Conservation (phyloP, 306 rosid species). For the Cyclanthera cordifolia region DNA sequence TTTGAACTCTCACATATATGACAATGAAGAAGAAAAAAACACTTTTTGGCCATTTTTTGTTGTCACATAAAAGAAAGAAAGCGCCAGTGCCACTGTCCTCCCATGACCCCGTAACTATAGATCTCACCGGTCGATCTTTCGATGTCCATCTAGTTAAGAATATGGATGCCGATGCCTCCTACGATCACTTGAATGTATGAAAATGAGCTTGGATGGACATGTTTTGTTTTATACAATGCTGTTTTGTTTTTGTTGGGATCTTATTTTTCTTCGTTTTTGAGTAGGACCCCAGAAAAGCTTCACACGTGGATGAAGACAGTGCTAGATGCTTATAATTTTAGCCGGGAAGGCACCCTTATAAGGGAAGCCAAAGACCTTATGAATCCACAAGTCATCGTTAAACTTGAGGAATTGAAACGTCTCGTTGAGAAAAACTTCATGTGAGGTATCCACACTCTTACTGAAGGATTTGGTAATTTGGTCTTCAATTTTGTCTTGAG, state of each 20-base stretch:
- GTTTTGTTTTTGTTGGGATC: too few species aligned
- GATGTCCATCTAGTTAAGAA: too few species aligned
- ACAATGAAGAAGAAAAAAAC: not conserved
- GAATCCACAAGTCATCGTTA: slow-evolving; percentile 65
- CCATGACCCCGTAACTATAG: too few species aligned
- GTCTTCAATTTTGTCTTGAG: not conserved
- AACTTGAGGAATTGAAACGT: slow-evolving; percentile 56
- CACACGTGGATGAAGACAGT: slow-evolving; percentile 56
- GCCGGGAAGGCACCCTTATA: slow-evolving; percentile 69
- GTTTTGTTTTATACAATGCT: too few species aligned
- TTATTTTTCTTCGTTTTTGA: not conserved
- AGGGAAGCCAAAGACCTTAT: slow-evolving; percentile 79
- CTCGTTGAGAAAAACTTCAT: slow-evolving; percentile 57
- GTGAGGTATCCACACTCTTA: slow-evolving; percentile 21
- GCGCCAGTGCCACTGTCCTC: too few species aligned
- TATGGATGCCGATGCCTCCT: too few species aligned
- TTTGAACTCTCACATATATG: too few species aligned
- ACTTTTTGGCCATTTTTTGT: too few species aligned
- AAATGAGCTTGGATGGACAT: too few species aligned
- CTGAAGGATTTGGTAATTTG: not conserved
- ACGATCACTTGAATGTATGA: too few species aligned
- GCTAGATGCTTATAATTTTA: slow-evolving; percentile 66
- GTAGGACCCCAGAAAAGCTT: slow-evolving; percentile 80
- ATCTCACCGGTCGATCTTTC: too few species aligned
- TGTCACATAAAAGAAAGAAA: too few species aligned